Conservation (phyloP, 2,329 filamentous ascomycete genomes). For the Neopestalotiopsis sp. region DNA sequence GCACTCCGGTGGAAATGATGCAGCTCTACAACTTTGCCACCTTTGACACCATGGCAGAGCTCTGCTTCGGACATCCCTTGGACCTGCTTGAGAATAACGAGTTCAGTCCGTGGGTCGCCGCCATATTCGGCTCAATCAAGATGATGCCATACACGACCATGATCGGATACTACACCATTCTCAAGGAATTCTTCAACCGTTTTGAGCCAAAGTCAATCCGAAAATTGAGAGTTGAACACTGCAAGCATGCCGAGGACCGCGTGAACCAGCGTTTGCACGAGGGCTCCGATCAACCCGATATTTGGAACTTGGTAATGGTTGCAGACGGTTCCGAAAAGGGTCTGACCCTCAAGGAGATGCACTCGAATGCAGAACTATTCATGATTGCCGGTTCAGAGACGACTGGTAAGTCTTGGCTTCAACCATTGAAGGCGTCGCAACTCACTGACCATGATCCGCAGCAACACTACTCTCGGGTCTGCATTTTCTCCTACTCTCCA, state of each 20-base stretch:
- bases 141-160: constrained; percentile 23
- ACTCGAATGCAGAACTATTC: constrained; percentile 21
- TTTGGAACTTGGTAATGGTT: constrained; percentile 27
- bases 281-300: constrained; percentile 26
- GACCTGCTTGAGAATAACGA: constrained; percentile 24
- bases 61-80: constrained; percentile 26
- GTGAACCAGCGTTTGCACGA: constrained; percentile 29
- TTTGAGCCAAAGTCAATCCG: constrained; percentile 28
- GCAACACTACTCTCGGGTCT: constrained; percentile 40
- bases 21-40: constrained; percentile 27
- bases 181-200: constrained; percentile 22
- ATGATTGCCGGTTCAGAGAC: constrained; percentile 23
- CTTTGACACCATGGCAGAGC: constrained; percentile 30
- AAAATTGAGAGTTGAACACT: constrained; percentile 22
- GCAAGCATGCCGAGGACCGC: constrained; percentile 28
- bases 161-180: constrained; percentile 25
- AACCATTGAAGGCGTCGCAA: neutral
- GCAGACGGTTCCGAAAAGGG: constrained; percentile 22
- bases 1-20: constrained; percentile 25
- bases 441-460: neutral
- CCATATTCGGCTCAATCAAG: constrained; percentile 29
- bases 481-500: constrained; percentile 31
- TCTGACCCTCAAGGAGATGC: constrained; percentile 23
- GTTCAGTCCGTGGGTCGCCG: constrained; percentile 26
- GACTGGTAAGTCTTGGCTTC: constrained; percentile 12